Evolutionary conservation across 2,329 filamentous ascomycete species (phyloP).

Genomic region (Ceratocystis papillata): DNA sequence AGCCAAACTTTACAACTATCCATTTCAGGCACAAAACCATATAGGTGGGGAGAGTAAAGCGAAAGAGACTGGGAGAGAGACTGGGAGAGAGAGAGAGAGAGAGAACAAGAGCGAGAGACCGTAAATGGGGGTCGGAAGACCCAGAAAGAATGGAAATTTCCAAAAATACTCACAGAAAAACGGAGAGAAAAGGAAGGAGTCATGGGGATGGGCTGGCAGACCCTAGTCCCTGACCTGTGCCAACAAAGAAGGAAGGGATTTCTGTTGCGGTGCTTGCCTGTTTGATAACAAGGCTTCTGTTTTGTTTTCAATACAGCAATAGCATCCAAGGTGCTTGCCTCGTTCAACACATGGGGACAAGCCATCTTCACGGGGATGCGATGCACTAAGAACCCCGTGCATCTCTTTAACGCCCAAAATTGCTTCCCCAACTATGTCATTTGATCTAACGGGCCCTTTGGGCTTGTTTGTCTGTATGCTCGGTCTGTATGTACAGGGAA

Average conservation of each 20-base stretch:
- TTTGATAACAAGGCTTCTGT: no score
- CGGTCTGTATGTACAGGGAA: not conserved
- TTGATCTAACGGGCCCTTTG: not conserved
- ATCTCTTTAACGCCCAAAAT: not conserved
- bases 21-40: not conserved
- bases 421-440: not conserved
- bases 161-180: slow-evolving; percentile 5
- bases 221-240: slow-evolving; percentile 6
- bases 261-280: not conserved
- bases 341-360: no score
- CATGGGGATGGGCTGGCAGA: not conserved
- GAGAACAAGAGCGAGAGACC: not conserved
- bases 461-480: not conserved
- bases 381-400: not conserved
- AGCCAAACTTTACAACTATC: not conserved
- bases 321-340: not conserved
- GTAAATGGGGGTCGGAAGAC: not conserved
- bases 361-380: no score
- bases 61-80: not conserved
- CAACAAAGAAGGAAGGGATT: not conserved
- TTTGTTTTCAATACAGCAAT: not conserved
- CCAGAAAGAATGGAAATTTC: not conserved
- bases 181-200: not conserved
- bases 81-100: not conserved
- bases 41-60: not conserved